Percentiles rank a stretch among this genome's conserved stretches.
Conservation (phyloP, 495 filamentous ascomycete species). For the Neurospora tetrasperma region DNA sequence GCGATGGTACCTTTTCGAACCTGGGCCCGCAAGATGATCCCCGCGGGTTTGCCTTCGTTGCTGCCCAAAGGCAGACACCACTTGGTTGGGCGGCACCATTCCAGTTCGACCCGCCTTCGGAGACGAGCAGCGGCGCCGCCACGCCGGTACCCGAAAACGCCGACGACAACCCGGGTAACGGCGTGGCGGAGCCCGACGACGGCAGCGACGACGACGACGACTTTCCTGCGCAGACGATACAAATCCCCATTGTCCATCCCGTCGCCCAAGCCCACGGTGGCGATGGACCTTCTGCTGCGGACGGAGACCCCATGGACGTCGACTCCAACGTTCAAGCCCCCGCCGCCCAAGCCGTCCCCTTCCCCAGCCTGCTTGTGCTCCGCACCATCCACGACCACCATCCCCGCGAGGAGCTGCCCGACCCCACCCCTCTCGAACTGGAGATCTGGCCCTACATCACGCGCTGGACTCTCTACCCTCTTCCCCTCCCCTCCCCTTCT, state of each 20-base stretch:
- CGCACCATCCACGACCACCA: neutral
- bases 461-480: neutral
- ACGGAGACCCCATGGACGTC: neutral
- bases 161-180: neutral
- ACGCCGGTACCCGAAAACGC: neutral
- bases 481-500: neutral
- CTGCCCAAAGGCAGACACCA: neutral
- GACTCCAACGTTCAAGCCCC: neutral
- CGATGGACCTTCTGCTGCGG: neutral
- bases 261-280: neutral
- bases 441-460: neutral
- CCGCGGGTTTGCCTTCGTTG: neutral
- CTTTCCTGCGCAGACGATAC: neutral
- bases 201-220: neutral
- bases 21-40: neutral
- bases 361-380: neutral
- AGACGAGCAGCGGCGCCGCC: neutral
- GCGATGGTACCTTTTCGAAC: neutral
- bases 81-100: neutral
- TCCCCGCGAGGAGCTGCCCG: neutral
- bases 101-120: neutral
- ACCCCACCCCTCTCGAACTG: neutral
- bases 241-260: neutral
- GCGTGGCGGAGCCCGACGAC: neutral
- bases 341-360: neutral